Evolutionary conservation across 306 rosid species (phyloP).

Genomic region (Luffa aegyptiaca): DNA sequence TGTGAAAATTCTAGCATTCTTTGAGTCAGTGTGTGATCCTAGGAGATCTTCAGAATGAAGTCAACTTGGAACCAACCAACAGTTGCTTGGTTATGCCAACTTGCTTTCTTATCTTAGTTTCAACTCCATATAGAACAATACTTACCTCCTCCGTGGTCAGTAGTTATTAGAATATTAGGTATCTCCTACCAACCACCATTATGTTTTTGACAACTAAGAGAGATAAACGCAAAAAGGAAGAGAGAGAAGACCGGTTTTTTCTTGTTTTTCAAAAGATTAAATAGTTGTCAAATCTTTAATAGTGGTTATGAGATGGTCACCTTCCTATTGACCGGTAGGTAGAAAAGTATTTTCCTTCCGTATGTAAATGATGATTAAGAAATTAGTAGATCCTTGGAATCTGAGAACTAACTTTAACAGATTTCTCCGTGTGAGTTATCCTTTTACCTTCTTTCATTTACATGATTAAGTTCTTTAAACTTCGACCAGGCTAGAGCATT

Average conservation of each 20-base stretch:
- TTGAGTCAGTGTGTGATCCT: neutral
- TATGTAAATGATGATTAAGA: neutral
- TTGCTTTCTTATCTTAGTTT: neutral
- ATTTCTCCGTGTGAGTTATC: neutral
- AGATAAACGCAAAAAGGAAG: neutral
- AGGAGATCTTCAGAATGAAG: neutral
- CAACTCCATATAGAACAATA: neutral
- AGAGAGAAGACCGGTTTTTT: neutral
- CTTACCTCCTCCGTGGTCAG: neutral
- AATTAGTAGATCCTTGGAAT: neutral
- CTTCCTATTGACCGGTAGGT: neutral
- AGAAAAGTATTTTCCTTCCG: neutral
- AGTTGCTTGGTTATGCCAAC: neutral
- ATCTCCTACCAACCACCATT: too few species aligned
- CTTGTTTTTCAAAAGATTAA: too few species aligned
- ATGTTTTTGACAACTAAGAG: neutral
- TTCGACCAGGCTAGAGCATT: conserved; percentile 67
- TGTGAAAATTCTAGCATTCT: neutral
- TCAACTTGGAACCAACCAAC: neutral
- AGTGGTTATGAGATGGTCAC: neutral
- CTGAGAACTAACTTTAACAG: neutral
- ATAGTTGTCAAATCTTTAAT: neutral
- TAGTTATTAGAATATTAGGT: neutral
- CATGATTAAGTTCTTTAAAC: conserved; percentile 17
- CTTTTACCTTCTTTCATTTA: neutral